Conservation (phyloP, 768 basidiomycete species). For the Boletellus ananas region DNA sequence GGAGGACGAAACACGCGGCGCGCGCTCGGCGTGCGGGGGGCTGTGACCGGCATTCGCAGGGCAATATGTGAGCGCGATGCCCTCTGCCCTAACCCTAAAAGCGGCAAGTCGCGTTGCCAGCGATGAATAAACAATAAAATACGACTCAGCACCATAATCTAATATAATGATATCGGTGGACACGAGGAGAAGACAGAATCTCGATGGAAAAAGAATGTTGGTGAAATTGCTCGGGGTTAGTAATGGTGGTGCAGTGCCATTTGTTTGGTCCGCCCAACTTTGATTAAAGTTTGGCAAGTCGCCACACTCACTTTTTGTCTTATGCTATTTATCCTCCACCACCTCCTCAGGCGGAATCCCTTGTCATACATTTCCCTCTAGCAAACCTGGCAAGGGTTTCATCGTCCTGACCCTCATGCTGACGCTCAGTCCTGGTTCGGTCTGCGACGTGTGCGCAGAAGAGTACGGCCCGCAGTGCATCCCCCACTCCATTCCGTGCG, state of each 20-base stretch:
- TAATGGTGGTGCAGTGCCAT: constrained; percentile 15
- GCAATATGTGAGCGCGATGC: constrained; percentile 3
- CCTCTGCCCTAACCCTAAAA: constrained; percentile 32
- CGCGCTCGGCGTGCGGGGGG: constrained; percentile 14
- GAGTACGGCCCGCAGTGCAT: constrained; percentile 72
- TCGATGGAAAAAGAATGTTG: too few species aligned
- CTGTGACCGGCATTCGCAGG: constrained; percentile 10
- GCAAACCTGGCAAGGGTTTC: constrained; percentile 38
- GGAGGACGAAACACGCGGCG: constrained; percentile 20
- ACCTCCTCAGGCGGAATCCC: constrained; percentile 42
- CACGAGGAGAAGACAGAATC: too few species aligned
- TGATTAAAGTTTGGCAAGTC: constrained; percentile 29
- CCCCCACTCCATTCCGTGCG: constrained; percentile 81
- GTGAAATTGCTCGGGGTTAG: not conserved
- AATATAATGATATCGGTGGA: too few species aligned
- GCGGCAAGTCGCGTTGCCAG: not conserved
- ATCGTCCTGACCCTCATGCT: constrained; percentile 57
- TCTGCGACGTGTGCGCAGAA: constrained; percentile 89
- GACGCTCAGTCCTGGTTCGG: constrained; percentile 76
- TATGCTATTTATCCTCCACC: constrained; percentile 49
- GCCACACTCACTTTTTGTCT: constrained; percentile 33
- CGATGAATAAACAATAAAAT: not conserved
- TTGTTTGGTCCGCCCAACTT: constrained; percentile 31
- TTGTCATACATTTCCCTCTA: constrained; percentile 39
- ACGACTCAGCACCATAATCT: too few species aligned